These are phyloP conservation scores for Suillus subalutaceus DNA, from an alignment of 768 basidiomycete species.

Conservation along the genomic window DNA sequence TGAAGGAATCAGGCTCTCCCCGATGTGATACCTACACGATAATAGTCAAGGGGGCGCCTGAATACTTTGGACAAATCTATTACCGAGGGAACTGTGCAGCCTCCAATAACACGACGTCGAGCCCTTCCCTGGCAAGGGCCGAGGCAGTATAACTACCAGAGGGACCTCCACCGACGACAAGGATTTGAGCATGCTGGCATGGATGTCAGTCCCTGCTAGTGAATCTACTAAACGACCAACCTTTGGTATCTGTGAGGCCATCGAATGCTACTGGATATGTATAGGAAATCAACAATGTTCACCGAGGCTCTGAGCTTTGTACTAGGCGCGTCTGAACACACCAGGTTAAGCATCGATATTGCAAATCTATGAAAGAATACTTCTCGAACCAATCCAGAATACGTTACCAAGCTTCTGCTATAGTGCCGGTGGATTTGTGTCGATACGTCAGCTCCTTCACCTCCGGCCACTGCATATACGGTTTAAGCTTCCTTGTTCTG, in stretches of 20 bases:
- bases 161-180: slow-evolving; percentile 64
- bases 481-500: neutral
- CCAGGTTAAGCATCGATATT: neutral
- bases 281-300: neutral
- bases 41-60: neutral
- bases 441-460: neutral
- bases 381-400: neutral
- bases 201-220: neutral
- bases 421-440: neutral
- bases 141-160: slow-evolving; percentile 60
- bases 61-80: neutral
- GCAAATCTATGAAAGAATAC: slow-evolving; percentile 1
- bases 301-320: neutral
- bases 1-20: slow-evolving; percentile 55
- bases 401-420: neutral
- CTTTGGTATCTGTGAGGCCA: slow-evolving; percentile 16
- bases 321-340: neutral
- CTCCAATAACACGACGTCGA: slow-evolving; percentile 60
- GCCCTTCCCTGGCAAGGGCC: slow-evolving; percentile 58
- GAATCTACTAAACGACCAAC: slow-evolving; percentile 13
- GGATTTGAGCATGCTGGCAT: slow-evolving; percentile 31
- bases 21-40: slow-evolving; percentile 45
- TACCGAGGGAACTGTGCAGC: slow-evolving; percentile 59
- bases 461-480: neutral
- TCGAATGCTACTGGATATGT: neutral